Conservation (phyloP, 1,139 yeast genomes). For the Lodderomyces elongisporus region DNA sequence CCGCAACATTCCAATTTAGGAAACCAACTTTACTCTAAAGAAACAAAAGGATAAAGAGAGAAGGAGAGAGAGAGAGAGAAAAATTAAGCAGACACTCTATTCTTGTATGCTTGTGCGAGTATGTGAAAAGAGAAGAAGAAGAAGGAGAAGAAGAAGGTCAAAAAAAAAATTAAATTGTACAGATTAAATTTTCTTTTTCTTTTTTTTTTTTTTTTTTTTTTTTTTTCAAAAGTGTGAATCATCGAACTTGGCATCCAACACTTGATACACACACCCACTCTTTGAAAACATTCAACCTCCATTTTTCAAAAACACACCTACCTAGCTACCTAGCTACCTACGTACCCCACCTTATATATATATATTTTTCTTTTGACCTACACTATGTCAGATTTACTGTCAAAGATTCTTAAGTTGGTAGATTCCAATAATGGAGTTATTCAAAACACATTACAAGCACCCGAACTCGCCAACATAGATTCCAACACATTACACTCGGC, state of each 20-base stretch:
- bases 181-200: not conserved
- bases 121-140: not conserved
- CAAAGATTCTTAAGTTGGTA: conserved; percentile 52
- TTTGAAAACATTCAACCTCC: not conserved
- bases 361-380: not conserved
- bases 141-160: not conserved
- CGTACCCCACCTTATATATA: not conserved
- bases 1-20: not conserved
- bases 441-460: conserved; percentile 58
- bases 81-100: not conserved
- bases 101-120: too few species aligned
- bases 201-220: not conserved
- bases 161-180: not conserved
- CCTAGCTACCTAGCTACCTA: too few species aligned
- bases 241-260: too few species aligned
- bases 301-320: not conserved
- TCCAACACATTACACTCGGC: conserved; percentile 57
- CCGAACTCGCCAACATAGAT: conserved; percentile 36
- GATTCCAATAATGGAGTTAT: conserved; percentile 53
- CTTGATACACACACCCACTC: not conserved
- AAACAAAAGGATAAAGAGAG: not conserved
- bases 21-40: not conserved
- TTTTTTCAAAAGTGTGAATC: not conserved
- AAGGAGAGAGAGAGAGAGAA: not conserved
- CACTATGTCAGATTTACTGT: conserved; percentile 4